Evolutionary conservation across 306 rosid genomes (phyloP).

Genomic region (Vachellia collinsii): DNA sequence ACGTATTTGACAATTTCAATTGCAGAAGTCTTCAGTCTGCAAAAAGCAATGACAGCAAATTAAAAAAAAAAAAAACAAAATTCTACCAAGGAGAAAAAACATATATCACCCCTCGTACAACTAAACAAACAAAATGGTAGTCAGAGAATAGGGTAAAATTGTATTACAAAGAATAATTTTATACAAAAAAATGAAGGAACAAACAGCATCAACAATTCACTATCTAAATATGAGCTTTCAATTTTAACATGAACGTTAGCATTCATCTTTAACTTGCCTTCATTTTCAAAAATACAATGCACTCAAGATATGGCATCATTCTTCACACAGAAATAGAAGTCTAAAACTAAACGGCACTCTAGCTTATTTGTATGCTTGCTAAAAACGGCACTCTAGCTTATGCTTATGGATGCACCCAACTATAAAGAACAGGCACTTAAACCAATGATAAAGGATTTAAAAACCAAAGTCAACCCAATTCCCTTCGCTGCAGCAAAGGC

Average conservation of each 20-base stretch:
- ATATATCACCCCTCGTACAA: conserved; percentile 12
- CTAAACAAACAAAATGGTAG: conserved; percentile 16
- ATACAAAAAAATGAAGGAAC: background rate
- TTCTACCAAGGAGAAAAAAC: conserved; percentile 7
- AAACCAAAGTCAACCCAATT: conserved; percentile 20
- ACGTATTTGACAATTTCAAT: background rate
- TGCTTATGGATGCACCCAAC: too few species aligned
- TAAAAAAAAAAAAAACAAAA: conserved; percentile 13
- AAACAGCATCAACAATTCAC: too few species aligned
- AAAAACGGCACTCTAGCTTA: too few species aligned
- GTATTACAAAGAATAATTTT: background rate
- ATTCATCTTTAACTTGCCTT: conserved; percentile 15
- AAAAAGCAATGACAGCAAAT: background rate
- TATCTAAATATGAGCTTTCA: too few species aligned
- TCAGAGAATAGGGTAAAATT: too few species aligned
- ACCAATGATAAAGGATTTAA: background rate
- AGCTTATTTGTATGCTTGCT: too few species aligned
- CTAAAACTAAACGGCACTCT: conserved; percentile 3
- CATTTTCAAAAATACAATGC: conserved; percentile 11
- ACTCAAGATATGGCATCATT: background rate
- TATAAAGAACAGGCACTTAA: too few species aligned
- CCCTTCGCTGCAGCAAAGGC: background rate
- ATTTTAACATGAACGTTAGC: background rate
- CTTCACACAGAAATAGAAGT: conserved; percentile 1
- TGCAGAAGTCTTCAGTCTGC: conserved; percentile 2